These are phyloP conservation scores for Pseudopediastrum boryanum DNA, from an alignment of 139 green algal species.

Conservation along the genomic window DNA sequence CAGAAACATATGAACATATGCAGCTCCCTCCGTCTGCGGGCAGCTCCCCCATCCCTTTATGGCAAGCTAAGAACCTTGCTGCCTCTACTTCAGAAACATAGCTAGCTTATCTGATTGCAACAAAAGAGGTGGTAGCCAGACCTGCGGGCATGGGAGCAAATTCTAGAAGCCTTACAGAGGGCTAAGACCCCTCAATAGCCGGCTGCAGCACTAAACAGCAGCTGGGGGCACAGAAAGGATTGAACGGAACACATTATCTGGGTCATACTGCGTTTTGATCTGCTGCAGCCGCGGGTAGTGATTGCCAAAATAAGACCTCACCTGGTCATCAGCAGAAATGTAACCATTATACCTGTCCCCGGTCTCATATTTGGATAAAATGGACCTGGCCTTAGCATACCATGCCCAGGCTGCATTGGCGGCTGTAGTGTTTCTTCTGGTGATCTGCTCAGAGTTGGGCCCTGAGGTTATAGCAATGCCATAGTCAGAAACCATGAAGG, in stretches of 20 bases:
- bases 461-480: constrained; percentile 3
- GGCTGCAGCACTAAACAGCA: too few species aligned
- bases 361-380: constrained; percentile 15
- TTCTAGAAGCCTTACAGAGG: too few species aligned
- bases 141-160: too few species aligned
- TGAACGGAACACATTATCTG: constrained; percentile 16
- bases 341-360: constrained; percentile 16
- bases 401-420: not conserved
- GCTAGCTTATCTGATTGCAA: too few species aligned
- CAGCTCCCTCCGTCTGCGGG: too few species aligned
- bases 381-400: not conserved
- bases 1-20: too few species aligned
- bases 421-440: too few species aligned
- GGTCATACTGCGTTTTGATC: constrained; percentile 17
- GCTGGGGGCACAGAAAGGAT: constrained; percentile 13
- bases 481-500: constrained; percentile 15
- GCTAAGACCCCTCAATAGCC: too few species aligned
- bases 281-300: constrained; percentile 4
- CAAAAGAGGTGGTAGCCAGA: too few species aligned
- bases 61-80: too few species aligned
- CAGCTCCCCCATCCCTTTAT: too few species aligned
- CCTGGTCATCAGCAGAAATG: not conserved
- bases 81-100: too few species aligned
- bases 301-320: constrained; percentile 1
- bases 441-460: not conserved